These are phyloP conservation scores for Epicoccum sorghinum DNA, from an alignment of 2,329 filamentous ascomycete genomes.

Conservation along the genomic window DNA sequence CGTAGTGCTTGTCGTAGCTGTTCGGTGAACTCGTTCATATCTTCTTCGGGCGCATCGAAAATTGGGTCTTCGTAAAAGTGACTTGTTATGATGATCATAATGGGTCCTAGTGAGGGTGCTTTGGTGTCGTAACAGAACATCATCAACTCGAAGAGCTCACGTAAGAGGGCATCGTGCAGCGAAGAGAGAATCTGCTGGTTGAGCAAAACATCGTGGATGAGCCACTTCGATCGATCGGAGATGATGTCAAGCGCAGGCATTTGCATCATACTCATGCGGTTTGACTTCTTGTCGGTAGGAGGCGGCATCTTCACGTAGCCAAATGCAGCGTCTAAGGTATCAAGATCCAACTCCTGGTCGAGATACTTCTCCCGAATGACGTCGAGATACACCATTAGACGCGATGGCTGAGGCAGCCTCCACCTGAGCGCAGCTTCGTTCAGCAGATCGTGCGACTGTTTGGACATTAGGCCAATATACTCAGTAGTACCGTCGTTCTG, in stretches of 20 bases:
- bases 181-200: slow-evolving; percentile 78
- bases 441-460: slow-evolving; percentile 79
- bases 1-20: slow-evolving; percentile 75
- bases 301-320: slow-evolving; percentile 77
- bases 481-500: slow-evolving; percentile 54
- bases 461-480: slow-evolving; percentile 65
- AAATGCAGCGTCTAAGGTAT: slow-evolving; percentile 84
- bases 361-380: slow-evolving; percentile 84
- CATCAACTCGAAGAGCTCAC: slow-evolving; percentile 86
- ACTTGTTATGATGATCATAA: slow-evolving; percentile 80
- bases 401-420: slow-evolving; percentile 84
- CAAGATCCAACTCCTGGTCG: slow-evolving; percentile 79
- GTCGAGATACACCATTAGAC: slow-evolving; percentile 82
- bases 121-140: slow-evolving; percentile 90
- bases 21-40: slow-evolving; percentile 72
- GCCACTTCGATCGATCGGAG: slow-evolving; percentile 59
- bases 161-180: slow-evolving; percentile 80
- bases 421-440: slow-evolving; percentile 86
- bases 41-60: slow-evolving; percentile 74
- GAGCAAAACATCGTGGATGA: slow-evolving; percentile 55
- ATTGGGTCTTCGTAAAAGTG: slow-evolving; percentile 80
- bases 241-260: slow-evolving; percentile 44
- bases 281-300: slow-evolving; percentile 66
- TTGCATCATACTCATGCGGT: slow-evolving; percentile 56
- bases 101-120: slow-evolving; percentile 76